Evolutionary conservation across 768 basidiomycete species (phyloP).

Genomic region (Russula earlei): DNA sequence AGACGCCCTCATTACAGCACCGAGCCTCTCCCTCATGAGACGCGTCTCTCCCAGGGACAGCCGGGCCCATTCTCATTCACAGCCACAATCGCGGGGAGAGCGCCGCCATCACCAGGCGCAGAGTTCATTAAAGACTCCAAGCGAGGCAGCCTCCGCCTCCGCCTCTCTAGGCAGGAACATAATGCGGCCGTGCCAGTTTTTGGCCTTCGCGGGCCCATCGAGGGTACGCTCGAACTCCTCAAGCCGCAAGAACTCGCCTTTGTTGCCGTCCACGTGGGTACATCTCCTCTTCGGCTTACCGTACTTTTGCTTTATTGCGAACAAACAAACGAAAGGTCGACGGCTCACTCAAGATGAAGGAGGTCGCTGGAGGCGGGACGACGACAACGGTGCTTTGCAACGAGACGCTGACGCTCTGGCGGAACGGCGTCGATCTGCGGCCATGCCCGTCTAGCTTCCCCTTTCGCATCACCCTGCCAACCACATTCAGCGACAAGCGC

Average conservation of each 20-base stretch:
- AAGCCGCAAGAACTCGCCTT: slow-evolving; percentile 14
- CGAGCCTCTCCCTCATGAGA: slow-evolving; percentile 9
- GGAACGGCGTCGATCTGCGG: slow-evolving; percentile 32
- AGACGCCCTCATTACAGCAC: too few relatives aligned
- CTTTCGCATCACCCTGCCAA: slow-evolving; percentile 51
- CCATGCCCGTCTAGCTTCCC: slow-evolving; percentile 44
- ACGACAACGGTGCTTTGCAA: slow-evolving; percentile 43
- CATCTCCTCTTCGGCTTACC: too few relatives aligned
- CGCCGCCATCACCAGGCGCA: not conserved
- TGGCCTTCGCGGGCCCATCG: slow-evolving; percentile 7
- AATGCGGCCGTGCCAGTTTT: slow-evolving; percentile 9
- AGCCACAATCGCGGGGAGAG: too few relatives aligned
- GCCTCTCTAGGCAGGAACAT: slow-evolving; percentile 6
- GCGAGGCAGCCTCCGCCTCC: slow-evolving; percentile 11
- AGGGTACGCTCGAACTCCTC: slow-evolving; percentile 13
- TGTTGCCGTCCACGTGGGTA: slow-evolving; percentile 17
- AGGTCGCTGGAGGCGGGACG: slow-evolving; percentile 42
- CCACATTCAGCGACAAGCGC: slow-evolving; percentile 45
- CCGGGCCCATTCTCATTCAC: not conserved
- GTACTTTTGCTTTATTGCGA: not conserved
- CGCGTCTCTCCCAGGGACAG: not conserved
- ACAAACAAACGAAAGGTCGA: slow-evolving; percentile 20
- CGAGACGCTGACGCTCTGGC: slow-evolving; percentile 48
- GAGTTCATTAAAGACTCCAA: slow-evolving; percentile 19
- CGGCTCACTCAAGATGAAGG: slow-evolving; percentile 24